phyloP scores from a whole-genome alignment of 179 eudicot genomes.

The Beta macrorhiza region DNA sequence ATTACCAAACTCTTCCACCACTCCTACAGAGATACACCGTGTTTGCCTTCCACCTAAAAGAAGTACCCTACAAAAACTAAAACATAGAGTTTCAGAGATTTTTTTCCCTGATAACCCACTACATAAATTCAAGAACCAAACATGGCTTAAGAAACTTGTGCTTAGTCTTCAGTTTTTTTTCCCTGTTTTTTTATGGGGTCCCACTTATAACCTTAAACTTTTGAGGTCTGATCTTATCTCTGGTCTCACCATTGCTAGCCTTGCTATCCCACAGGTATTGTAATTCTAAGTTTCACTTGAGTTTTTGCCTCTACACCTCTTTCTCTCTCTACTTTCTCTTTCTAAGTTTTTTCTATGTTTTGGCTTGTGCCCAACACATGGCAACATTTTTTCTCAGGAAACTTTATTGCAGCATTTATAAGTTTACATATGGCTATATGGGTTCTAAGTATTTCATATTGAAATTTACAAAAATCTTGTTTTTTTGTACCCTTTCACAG shows the following conservation, averaged over 20 bases:
- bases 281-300: no score
- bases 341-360: not conserved
- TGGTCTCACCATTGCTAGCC: slow-evolving; percentile 95
- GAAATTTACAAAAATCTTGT: not conserved
- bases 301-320: not conserved
- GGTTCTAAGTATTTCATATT: not conserved
- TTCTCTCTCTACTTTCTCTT: slow-evolving; percentile 3
- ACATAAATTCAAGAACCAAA: slow-evolving; percentile 70
- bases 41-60: slow-evolving; percentile 73
- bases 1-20: not conserved
- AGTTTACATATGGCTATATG: not conserved
- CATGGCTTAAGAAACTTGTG: slow-evolving; percentile 43
- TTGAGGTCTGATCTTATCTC: slow-evolving; percentile 71
- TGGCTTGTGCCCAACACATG: not conserved
- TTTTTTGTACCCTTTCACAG: not conserved
- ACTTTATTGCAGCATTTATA: slow-evolving; percentile 5
- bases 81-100: slow-evolving; percentile 58
- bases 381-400: not conserved
- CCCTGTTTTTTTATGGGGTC: slow-evolving; percentile 85
- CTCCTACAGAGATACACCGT: slow-evolving; percentile 45
- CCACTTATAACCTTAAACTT: slow-evolving; percentile 48
- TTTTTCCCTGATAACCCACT: slow-evolving; percentile 94
- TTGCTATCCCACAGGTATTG: slow-evolving; percentile 88
- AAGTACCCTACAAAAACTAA: slow-evolving; percentile 58
- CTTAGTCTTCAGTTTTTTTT: slow-evolving; percentile 70